A percentile compares a stretch with the other conserved stretches of the same genome.
Evolutionary conservation across 441 rosid species (phyloP).

Genomic region (Jatropha podagrica): DNA sequence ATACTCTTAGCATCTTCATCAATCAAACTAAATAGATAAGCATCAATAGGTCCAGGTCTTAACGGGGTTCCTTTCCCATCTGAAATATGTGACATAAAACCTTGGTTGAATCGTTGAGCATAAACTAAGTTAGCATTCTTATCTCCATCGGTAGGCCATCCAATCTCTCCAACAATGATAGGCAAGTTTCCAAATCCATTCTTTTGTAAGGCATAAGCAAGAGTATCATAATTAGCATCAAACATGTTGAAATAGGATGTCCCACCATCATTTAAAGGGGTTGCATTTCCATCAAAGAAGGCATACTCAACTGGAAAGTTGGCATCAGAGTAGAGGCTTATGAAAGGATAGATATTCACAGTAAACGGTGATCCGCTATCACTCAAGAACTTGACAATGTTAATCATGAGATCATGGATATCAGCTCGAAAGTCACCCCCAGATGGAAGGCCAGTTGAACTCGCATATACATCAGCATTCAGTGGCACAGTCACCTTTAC

Average conservation of each 20-base stretch:
- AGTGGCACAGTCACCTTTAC: constrained; percentile 79
- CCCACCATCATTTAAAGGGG: constrained; percentile 69
- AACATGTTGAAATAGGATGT: constrained; percentile 72
- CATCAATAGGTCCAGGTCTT: constrained; percentile 83
- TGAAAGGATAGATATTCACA: constrained; percentile 92
- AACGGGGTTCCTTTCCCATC: constrained; percentile 91
- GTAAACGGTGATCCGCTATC: constrained; percentile 72
- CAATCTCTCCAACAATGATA: constrained; percentile 80
- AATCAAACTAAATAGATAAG: constrained; percentile 78
- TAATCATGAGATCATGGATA: constrained; percentile 73
- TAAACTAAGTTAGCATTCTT: constrained; percentile 65
- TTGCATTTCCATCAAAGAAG: constrained; percentile 80
- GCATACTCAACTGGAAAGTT: constrained; percentile 91
- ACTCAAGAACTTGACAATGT: constrained; percentile 75
- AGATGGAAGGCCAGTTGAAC: constrained; percentile 52
- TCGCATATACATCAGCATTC: constrained; percentile 83
- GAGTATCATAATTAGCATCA: constrained; percentile 89
- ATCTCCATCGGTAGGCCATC: constrained; percentile 97
- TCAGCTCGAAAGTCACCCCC: constrained; percentile 91
- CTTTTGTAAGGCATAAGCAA: constrained; percentile 71
- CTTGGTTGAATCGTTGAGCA: constrained; percentile 89
- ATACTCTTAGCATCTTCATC: constrained; percentile 94
- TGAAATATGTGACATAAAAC: constrained; percentile 73
- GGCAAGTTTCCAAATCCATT: constrained; percentile 85
- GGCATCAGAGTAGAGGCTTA: constrained; percentile 70